Conservation (phyloP, 148 eudicot species). For the Limonium bicolor region DNA sequence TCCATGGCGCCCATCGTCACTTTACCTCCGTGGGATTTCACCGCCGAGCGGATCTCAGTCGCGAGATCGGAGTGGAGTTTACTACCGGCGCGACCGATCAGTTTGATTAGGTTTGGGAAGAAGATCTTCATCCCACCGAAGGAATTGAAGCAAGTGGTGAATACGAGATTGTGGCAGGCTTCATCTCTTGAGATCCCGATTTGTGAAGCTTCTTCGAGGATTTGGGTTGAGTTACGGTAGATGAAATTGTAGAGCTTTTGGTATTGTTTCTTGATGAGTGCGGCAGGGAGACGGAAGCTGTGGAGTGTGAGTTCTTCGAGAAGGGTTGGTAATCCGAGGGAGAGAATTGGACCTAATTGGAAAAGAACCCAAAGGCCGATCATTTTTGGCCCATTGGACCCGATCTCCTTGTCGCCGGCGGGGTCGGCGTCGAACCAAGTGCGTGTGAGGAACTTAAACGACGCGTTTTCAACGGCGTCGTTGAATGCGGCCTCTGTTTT, state of each 20-base stretch:
- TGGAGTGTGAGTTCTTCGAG: slow-evolving; percentile 38
- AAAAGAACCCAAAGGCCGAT: slow-evolving; percentile 24
- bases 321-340: slow-evolving; percentile 26
- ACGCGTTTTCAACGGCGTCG: slow-evolving; percentile 13
- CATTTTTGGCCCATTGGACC: slow-evolving; percentile 20
- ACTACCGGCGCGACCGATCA: slow-evolving; percentile 38
- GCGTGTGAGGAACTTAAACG: slow-evolving; percentile 37
- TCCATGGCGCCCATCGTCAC: slow-evolving; percentile 23
- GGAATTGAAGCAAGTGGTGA: slow-evolving; percentile 36
- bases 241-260: slow-evolving; percentile 28
- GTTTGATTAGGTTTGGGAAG: slow-evolving; percentile 34
- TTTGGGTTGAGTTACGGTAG: slow-evolving; percentile 7
- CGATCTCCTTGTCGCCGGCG: slow-evolving; percentile 6
- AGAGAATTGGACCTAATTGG: slow-evolving; percentile 30
- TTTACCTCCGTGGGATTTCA: slow-evolving; percentile 26
- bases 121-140: slow-evolving; percentile 38
- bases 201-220: slow-evolving; percentile 37
- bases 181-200: slow-evolving; percentile 38
- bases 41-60: slow-evolving; percentile 30
- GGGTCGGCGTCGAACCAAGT: slow-evolving; percentile 23
- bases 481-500: slow-evolving; percentile 21
- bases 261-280: slow-evolving; percentile 25
- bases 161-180: slow-evolving; percentile 56
- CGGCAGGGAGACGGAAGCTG: slow-evolving; percentile 24
- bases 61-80: slow-evolving; percentile 27